phyloP scores from a whole-genome alignment of 768 basidiomycete species.

The Amanita molliuscula region DNA sequence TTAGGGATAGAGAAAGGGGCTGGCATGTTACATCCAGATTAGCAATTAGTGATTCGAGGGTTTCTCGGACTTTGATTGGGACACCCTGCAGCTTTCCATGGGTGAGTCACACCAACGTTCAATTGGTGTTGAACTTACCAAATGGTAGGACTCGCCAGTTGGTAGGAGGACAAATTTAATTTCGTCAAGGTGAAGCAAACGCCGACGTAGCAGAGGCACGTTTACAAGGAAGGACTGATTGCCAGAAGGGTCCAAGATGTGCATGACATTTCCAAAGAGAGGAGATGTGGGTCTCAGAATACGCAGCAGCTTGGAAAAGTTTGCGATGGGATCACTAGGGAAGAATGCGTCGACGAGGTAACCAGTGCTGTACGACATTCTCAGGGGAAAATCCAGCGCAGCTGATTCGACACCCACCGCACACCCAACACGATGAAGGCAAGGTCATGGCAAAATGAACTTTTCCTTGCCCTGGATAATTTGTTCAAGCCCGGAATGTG shows the following conservation, averaged over 20 bases:
- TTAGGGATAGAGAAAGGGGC: conserved; percentile 15
- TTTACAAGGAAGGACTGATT: conserved; percentile 52
- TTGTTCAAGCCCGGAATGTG: background rate
- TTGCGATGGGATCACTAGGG: conserved; percentile 21
- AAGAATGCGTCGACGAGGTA: conserved; percentile 42
- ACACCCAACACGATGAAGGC: conserved; percentile 2
- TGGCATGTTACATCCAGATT: background rate
- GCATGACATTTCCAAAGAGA: conserved; percentile 29
- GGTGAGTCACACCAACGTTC: background rate
- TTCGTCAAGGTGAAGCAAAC: conserved; percentile 5
- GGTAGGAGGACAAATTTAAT: conserved; percentile 1
- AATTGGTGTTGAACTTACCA: conserved; percentile 6
- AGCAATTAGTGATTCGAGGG: background rate
- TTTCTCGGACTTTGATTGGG: background rate
- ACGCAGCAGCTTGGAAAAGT: conserved; percentile 25
- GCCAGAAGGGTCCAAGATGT: conserved; percentile 34
- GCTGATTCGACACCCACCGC: background rate
- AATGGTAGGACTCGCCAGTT: background rate
- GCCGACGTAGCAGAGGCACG: conserved; percentile 13
- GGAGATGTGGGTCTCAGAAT: conserved; percentile 24
- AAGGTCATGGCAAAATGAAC: conserved; percentile 3
- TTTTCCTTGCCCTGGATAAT: background rate
- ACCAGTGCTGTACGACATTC: conserved; percentile 24
- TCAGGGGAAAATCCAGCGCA: conserved; percentile 11
- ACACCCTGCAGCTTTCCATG: background rate